Percentiles rank a stretch among this genome's conserved stretches.
Evolutionary conservation across 306 rosid species (phyloP).

Genomic region (Sechiopsis laciniata): DNA sequence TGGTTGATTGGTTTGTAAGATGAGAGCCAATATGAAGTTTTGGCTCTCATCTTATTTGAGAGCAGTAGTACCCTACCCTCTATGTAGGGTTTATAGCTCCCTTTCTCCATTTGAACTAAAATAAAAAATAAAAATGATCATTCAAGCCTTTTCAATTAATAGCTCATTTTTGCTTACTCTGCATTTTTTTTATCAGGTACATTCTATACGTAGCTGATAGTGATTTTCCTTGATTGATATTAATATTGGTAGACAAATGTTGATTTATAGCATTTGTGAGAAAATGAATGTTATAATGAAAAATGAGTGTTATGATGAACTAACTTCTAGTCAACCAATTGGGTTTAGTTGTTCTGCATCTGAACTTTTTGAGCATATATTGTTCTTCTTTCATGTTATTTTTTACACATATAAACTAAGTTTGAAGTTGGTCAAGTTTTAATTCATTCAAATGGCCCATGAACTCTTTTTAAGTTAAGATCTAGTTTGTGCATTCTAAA

Average conservation of each 20-base stretch:
- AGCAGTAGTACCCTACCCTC: no score
- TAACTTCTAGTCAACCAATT: neutral
- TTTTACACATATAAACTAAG: neutral
- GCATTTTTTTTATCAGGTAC: neutral
- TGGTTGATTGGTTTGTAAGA: no score
- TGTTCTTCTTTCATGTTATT: neutral
- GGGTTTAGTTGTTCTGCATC: neutral
- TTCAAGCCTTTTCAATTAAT: conserved; percentile 5
- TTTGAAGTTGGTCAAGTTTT: neutral
- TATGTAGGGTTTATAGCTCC: no score
- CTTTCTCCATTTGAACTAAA: no score
- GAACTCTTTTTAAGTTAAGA: neutral
- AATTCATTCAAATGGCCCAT: neutral
- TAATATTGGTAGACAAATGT: neutral
- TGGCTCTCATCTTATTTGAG: no score
- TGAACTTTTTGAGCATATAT: neutral
- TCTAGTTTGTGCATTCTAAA: neutral
- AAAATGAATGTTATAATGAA: neutral
- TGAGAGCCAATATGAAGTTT: no score
- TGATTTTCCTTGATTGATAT: neutral
- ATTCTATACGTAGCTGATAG: neutral
- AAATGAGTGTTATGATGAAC: neutral
- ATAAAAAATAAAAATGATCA: no score
- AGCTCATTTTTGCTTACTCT: neutral
- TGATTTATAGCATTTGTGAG: neutral